phyloP scores from a whole-genome alignment of 73 alveolate species.

The Paramecium bursaria region DNA sequence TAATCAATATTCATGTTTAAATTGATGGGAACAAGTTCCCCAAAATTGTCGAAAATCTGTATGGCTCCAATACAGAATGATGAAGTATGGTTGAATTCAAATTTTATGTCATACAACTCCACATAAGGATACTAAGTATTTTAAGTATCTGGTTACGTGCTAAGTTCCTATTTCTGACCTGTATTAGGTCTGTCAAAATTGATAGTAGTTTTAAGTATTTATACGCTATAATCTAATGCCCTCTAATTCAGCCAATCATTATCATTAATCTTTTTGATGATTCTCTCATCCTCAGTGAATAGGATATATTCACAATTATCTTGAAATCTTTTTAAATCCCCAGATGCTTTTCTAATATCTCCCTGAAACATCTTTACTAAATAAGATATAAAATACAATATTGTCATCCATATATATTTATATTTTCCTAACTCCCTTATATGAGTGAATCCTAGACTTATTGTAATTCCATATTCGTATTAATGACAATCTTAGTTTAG shows the following conservation, averaged over 20 bases:
- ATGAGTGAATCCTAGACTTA: conserved; percentile 86
- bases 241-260: conserved; percentile 85
- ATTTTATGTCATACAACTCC: too few relatives aligned
- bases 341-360: conserved; percentile 83
- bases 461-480: conserved; percentile 92
- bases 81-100: too few relatives aligned
- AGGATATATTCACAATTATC: conserved; percentile 82
- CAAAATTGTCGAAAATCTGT: too few relatives aligned
- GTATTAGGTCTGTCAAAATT: conserved; percentile 69
- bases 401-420: conserved; percentile 73
- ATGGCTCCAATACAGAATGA: too few relatives aligned
- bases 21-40: too few relatives aligned
- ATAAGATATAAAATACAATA: conserved; percentile 28
- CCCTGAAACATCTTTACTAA: conserved; percentile 78
- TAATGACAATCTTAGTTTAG: conserved; percentile 71
- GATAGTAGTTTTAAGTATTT: background rate
- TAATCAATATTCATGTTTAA: too few relatives aligned
- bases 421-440: conserved; percentile 82
- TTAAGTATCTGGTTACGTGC: too few relatives aligned
- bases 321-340: conserved; percentile 68
- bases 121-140: too few relatives aligned
- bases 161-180: too few relatives aligned
- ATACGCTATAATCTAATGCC: conserved; percentile 24
- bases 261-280: conserved; percentile 75
- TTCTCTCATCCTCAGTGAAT: conserved; percentile 79